A percentile compares a stretch with the other conserved stretches of the same genome.
Conservation (phyloP, 495 filamentous ascomycete species). For the Tuber microsphaerosporum region DNA sequence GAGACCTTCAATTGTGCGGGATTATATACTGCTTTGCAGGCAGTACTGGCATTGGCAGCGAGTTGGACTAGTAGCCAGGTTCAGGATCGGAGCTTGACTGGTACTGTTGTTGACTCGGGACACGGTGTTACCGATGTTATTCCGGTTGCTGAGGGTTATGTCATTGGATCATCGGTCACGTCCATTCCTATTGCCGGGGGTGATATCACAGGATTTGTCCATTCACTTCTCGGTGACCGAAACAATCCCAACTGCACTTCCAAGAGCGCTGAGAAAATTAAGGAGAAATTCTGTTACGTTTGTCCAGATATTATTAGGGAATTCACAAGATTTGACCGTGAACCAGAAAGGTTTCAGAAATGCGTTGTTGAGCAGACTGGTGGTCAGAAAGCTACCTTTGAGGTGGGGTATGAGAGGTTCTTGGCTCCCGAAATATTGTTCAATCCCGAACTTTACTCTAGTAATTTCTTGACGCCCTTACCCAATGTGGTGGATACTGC, state of each 20-base stretch:
- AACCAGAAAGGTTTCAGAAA: conserved; percentile 82
- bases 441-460: conserved; percentile 98
- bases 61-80: conserved; percentile 99
- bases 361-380: conserved; percentile 79
- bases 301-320: conserved; percentile 98
- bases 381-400: conserved; percentile 72
- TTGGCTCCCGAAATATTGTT: conserved; percentile 98
- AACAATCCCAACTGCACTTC: conserved; percentile 93
- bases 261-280: conserved; percentile 95
- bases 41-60: conserved; percentile 88
- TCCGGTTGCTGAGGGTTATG: conserved; percentile 95
- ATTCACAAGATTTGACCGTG: conserved; percentile 82
- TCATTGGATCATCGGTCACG: conserved; percentile 97
- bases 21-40: conserved; percentile 97
- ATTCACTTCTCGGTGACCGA: conserved; percentile 88
- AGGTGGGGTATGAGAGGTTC: conserved; percentile 97
- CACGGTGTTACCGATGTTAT: conserved; percentile 99
- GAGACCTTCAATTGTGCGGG: conserved; percentile 99
- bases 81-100: conserved; percentile 90
- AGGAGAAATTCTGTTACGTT: conserved; percentile 97
- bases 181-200: conserved; percentile 94
- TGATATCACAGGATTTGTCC: conserved; percentile 97
- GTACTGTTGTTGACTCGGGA: conserved; percentile 94
- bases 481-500: conserved; percentile 90
- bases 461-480: conserved; percentile 91